These are phyloP conservation scores for Carex pumila DNA, from an alignment of 176 grass and related monocot species.

Conservation along the genomic window DNA sequence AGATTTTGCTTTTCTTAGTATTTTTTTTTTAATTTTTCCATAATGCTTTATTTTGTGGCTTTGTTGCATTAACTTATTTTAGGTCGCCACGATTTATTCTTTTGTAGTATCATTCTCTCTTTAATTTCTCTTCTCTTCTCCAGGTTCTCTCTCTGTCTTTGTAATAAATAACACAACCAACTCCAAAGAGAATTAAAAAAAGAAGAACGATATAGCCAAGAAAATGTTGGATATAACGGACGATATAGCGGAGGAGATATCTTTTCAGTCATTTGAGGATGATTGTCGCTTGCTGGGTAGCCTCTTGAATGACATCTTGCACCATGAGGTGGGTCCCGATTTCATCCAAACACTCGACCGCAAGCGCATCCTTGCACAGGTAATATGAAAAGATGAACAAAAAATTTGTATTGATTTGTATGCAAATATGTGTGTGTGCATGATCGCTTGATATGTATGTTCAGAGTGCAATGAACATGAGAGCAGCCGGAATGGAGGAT, in stretches of 20 bases:
- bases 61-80: background rate
- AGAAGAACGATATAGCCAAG: no score
- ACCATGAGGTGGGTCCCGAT: conserved; percentile 69
- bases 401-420: no score
- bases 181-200: background rate
- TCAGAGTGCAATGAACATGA: conserved; percentile 72
- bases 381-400: background rate
- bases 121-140: background rate
- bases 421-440: no score
- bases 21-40: background rate
- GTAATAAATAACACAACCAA: background rate
- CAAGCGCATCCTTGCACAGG: conserved; percentile 77
- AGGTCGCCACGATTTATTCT: background rate
- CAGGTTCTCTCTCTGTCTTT: background rate
- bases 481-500: conserved; percentile 67
- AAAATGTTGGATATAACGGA: conserved; percentile 70
- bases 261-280: conserved; percentile 90
- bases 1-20: background rate
- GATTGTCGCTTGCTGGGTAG: conserved; percentile 85
- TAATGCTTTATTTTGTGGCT: background rate
- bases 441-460: no score
- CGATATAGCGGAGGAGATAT: conserved; percentile 91
- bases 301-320: conserved; percentile 82
- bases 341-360: conserved; percentile 81
- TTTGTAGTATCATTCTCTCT: background rate